These are phyloP conservation scores for Avena eriantha DNA, from an alignment of 176 grass and related monocot genomes.

Conservation along the genomic window DNA sequence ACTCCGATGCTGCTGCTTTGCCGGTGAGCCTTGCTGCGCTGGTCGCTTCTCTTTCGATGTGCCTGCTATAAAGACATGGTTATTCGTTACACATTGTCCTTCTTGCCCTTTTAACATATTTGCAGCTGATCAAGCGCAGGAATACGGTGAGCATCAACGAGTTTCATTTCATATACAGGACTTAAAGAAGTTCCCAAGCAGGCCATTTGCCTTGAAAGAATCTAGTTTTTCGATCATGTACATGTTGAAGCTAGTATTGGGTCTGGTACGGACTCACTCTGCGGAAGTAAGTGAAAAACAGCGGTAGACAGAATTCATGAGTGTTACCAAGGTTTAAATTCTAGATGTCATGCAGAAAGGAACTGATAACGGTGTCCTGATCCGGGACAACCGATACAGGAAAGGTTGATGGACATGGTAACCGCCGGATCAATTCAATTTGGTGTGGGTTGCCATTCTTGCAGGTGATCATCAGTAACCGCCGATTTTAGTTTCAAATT, in stretches of 20 bases:
- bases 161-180: not conserved
- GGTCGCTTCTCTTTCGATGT: slow-evolving; percentile 66
- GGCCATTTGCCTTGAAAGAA: slow-evolving; percentile 6
- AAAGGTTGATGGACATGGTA: slow-evolving; percentile 9
- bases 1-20: slow-evolving; percentile 38
- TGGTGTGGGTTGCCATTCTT: not conserved
- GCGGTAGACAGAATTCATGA: not conserved
- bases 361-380: not conserved
- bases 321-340: not conserved
- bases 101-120: not conserved
- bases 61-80: slow-evolving; percentile 48
- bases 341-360: not conserved
- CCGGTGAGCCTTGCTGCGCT: slow-evolving; percentile 43
- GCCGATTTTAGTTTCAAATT: not conserved
- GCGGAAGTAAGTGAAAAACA: not conserved
- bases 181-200: not conserved
- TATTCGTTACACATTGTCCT: not conserved
- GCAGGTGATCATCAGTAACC: not conserved
- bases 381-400: not conserved
- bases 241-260: not conserved
- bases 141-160: not conserved
- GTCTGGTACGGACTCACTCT: not conserved
- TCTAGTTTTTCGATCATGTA: slow-evolving; percentile 10
- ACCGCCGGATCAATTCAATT: not conserved
- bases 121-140: not conserved